A percentile compares a stretch with the other conserved stretches of the same genome.
phyloP scores from a whole-genome alignment of 345 rosid genomes.

The Arabidopsis thaliana region TAIR10.1 NC_003074.8:17576501-17577000 shows the following conservation, averaged over 20 bases:
- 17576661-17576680: conserved; percentile 18
- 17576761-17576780: too few relatives aligned
- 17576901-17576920: conserved; percentile 72
- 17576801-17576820: not conserved
- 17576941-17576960: not conserved
- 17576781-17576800: conserved; percentile 3
- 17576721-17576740: conserved; percentile 44
- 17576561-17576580: conserved; percentile 8
- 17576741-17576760: too few relatives aligned
- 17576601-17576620: conserved; percentile 61
- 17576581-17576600: conserved; percentile 23
- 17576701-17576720: conserved; percentile 42
- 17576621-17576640: conserved; percentile 44
- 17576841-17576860: conserved; percentile 96
- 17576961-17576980: not conserved
- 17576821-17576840: conserved; percentile 64
- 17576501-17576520: conserved; percentile 60
- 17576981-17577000: conserved; percentile 54
- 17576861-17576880: conserved; percentile 93
- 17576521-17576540: conserved; percentile 84
- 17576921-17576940: not conserved
- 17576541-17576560: not conserved
- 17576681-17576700: conserved; percentile 44
- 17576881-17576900: conserved; percentile 87
- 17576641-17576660: conserved; percentile 33